Base-by-base conservation (phyloP, 805 yeast species). In the Metschnikowia hibisci region DNA sequence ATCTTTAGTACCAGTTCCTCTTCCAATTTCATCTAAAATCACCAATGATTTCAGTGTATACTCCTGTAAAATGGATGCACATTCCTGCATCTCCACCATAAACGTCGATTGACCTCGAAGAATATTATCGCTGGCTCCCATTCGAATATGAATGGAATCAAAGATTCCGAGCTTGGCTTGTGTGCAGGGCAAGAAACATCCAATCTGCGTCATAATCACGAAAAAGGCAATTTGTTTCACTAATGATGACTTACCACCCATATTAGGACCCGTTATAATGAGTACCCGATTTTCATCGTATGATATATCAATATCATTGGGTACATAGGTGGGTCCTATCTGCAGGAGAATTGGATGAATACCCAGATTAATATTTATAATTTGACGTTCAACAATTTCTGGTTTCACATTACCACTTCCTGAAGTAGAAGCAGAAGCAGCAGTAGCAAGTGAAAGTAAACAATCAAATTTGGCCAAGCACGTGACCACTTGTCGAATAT, bases 171-270 rank as follows among this genome's bases (percentile, higher is more conserved):
- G 50, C 4, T 65, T 62, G 1, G 86, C 86, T 1, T 55, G 49
- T 3, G 70, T 65, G 14, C 91, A 88, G 1, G 95, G 93, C 2
- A 87, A 74, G 57, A 68, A 85, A 51, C 85, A 76, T 0, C 96
- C 96, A 4, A 85, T 70, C 58, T 87, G 96, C 1, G 84, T 79
- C 83, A 87, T 76, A 7, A 87, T 76, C 9, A 78, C 80, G 9
- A 79, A 66, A 11, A 87, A 61, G 0, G 93, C 95, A 9, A 84
- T 73, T 48, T 84, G 88, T 40, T 86, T 74, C 12, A 84, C 87
- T 54, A 80, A 81, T 1, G 88, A 80, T 6, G 89, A 82, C 58
- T 87, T 87, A 4, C 95, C 95, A 8, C 95, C 95, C 89, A 86
- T 84, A 52, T 86, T 86, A 0, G 95, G 93, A 0, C 95, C 96